A percentile compares a stretch with the other conserved stretches of the same genome.
Evolutionary conservation across 2,329 filamentous ascomycete genomes (phyloP).

Genomic region (Nigrograna mackinnonii): DNA sequence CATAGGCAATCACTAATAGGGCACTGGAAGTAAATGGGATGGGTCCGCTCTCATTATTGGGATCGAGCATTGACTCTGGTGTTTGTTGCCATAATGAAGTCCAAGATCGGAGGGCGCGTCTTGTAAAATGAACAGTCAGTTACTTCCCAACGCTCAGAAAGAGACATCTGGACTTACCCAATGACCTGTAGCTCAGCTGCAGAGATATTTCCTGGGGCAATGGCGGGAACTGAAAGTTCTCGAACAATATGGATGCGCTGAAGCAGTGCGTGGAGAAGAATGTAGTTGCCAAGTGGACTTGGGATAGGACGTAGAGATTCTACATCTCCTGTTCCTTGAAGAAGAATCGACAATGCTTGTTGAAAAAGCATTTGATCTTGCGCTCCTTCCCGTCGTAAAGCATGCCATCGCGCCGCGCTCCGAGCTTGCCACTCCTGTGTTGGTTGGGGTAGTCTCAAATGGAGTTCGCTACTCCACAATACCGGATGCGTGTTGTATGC

Average conservation of each 20-base stretch:
- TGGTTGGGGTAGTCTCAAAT: conserved; percentile 27
- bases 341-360: conserved; percentile 27
- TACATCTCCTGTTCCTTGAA: conserved; percentile 16
- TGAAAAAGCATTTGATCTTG: conserved; percentile 31
- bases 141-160: not conserved
- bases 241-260: conserved; percentile 32
- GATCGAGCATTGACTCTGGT: conserved; percentile 39
- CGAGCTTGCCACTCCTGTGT: conserved; percentile 29
- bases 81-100: conserved; percentile 39
- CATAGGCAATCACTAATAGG: conserved; percentile 51
- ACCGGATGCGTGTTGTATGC: conserved; percentile 35
- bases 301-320: conserved; percentile 28
- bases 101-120: conserved; percentile 36
- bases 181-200: conserved; percentile 23
- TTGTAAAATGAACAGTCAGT: not conserved
- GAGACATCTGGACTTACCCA: conserved; percentile 11
- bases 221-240: conserved; percentile 26
- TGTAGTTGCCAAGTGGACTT: conserved; percentile 34
- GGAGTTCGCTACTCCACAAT: conserved; percentile 31
- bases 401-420: conserved; percentile 28
- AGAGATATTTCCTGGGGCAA: conserved; percentile 20
- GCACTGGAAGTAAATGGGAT: conserved; percentile 50
- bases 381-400: conserved; percentile 23
- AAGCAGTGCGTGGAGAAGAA: conserved; percentile 32
- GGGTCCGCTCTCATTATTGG: conserved; percentile 39